Evolutionary conservation across 495 filamentous ascomycete genomes (phyloP).

Genomic region (Hypoxylon trugodes): DNA sequence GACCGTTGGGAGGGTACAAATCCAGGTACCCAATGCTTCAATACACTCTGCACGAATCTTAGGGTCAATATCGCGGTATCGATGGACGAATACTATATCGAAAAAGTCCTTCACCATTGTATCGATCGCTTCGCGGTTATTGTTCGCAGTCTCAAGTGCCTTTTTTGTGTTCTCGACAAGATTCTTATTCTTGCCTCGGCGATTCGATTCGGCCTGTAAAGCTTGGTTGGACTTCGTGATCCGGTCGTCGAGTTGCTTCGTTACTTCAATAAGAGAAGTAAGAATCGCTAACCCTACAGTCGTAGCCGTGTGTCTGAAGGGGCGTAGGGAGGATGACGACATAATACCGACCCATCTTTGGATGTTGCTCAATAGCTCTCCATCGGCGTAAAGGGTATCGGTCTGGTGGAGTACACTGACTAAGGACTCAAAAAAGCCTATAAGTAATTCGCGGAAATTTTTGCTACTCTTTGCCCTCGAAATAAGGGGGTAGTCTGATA

Average conservation of each 20-base stretch:
- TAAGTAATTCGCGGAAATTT: conserved; percentile 77
- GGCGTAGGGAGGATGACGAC: conserved; percentile 81
- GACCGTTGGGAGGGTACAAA: conserved; percentile 78
- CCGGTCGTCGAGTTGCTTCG: conserved; percentile 70
- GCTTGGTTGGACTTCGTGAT: conserved; percentile 82
- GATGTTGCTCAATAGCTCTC: conserved; percentile 81
- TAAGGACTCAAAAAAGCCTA: conserved; percentile 78
- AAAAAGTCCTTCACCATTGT: conserved; percentile 80
- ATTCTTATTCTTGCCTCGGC: conserved; percentile 70
- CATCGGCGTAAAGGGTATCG: conserved; percentile 76
- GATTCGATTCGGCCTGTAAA: conserved; percentile 76
- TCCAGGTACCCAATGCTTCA: conserved; percentile 85
- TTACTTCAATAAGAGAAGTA: conserved; percentile 71
- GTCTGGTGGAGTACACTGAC: conserved; percentile 78
- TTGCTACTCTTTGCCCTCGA: conserved; percentile 75
- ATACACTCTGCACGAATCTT: conserved; percentile 87
- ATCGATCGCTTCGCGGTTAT: conserved; percentile 70
- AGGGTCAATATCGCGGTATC: conserved; percentile 92
- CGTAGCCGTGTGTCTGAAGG: conserved; percentile 93
- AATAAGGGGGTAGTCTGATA: conserved; percentile 92
- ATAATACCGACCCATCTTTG: conserved; percentile 85
- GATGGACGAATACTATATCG: conserved; percentile 89
- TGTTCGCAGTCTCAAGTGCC: conserved; percentile 70
- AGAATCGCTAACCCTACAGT: conserved; percentile 79
- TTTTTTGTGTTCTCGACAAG: conserved; percentile 71